Percentiles rank a stretch among this genome's conserved stretches.
These are phyloP conservation scores for Pichia nanzhaoensis DNA, from an alignment of 805 yeast genomes.

Conservation along the genomic window DNA sequence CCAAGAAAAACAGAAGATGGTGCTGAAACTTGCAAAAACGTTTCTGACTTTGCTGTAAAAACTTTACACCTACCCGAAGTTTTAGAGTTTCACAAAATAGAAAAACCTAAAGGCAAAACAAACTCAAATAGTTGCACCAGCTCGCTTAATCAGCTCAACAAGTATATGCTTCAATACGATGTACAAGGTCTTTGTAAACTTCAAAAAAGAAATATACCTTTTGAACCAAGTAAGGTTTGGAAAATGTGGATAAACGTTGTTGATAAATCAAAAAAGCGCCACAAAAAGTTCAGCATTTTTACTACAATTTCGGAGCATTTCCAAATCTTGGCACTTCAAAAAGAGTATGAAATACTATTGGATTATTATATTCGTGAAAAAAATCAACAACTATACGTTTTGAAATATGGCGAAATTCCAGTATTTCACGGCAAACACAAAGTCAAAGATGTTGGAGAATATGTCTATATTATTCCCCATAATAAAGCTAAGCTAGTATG, in stretches of 20 bases:
- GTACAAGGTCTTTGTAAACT: not conserved
- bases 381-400: slow-evolving; percentile 4
- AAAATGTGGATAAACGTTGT: slow-evolving; percentile 10
- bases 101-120: not conserved
- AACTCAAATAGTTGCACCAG: not conserved
- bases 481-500: not conserved
- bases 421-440: slow-evolving; percentile 3
- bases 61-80: not conserved
- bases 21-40: not conserved
- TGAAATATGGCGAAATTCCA: slow-evolving; percentile 8
- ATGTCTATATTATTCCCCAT: slow-evolving; percentile 5
- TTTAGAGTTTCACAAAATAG: not conserved
- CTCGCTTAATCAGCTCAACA: not conserved
- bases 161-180: not conserved
- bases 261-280: not conserved
- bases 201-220: not conserved
- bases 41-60: not conserved
- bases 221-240: slow-evolving; percentile 7
- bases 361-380: slow-evolving; percentile 9
- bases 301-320: not conserved
- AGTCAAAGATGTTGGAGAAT: slow-evolving; percentile 3
- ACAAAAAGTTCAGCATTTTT: slow-evolving; percentile 2
- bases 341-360: slow-evolving; percentile 3
- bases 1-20: too few relatives aligned
- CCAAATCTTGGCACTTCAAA: slow-evolving; percentile 2